A percentile compares a stretch with the other conserved stretches of the same genome.
These are phyloP conservation scores for Pichia sp. DNA, from an alignment of 1,139 yeast species.

Conservation along the genomic window DNA sequence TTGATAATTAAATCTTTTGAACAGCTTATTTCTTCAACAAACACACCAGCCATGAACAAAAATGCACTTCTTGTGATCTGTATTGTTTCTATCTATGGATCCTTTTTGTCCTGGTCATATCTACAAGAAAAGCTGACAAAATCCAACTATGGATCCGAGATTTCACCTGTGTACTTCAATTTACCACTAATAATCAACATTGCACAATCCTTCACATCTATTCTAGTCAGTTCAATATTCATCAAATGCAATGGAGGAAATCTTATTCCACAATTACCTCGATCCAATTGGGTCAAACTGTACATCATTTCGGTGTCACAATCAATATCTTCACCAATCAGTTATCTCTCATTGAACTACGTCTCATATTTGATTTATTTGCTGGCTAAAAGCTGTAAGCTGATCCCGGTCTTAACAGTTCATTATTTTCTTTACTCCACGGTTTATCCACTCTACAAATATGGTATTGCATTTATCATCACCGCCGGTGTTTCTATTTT, in stretches of 20 bases:
- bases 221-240: slow-evolving; percentile 57
- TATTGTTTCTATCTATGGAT: slow-evolving; percentile 68
- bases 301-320: slow-evolving; percentile 67
- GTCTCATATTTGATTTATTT: slow-evolving; percentile 82
- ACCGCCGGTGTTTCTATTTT: slow-evolving; percentile 78
- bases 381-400: slow-evolving; percentile 86
- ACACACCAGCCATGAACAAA: background rate
- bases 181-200: slow-evolving; percentile 72
- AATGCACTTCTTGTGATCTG: slow-evolving; percentile 31
- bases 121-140: slow-evolving; percentile 84
- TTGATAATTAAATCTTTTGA: too few species aligned
- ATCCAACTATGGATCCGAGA: slow-evolving; percentile 59
- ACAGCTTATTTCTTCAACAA: too few species aligned
- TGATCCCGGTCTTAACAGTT: slow-evolving; percentile 85
- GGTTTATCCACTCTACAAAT: slow-evolving; percentile 67
- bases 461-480: slow-evolving; percentile 64
- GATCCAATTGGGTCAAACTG: slow-evolving; percentile 21
- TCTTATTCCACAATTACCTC: slow-evolving; percentile 29
- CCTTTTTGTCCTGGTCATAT: slow-evolving; percentile 86
- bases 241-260: slow-evolving; percentile 4
- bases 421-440: slow-evolving; percentile 70
- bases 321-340: slow-evolving; percentile 73
- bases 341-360: slow-evolving; percentile 66
- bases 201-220: slow-evolving; percentile 68
- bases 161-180: slow-evolving; percentile 35